A percentile compares a stretch with the other conserved stretches of the same genome.
These are phyloP conservation scores for Calonectria pseudoturangicola DNA, from an alignment of 2,329 filamentous ascomycete genomes.

Conservation along the genomic window DNA sequence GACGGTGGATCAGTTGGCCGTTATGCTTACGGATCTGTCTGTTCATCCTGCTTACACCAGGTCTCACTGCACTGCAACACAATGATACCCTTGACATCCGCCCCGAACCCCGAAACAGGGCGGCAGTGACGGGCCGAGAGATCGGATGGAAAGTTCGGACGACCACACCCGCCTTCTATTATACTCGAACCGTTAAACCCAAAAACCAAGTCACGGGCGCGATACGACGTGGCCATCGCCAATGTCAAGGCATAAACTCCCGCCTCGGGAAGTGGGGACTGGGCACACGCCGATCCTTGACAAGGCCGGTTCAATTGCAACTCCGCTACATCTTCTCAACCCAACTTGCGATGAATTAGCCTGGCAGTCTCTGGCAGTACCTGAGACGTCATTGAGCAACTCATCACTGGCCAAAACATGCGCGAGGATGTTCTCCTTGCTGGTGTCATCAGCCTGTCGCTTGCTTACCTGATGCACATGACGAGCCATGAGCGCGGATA, in stretches of 20 bases:
- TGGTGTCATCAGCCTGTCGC: constrained; percentile 16
- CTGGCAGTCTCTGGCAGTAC: not conserved
- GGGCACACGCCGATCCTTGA: constrained; percentile 30
- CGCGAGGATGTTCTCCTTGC: constrained; percentile 28
- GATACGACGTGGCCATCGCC: constrained; percentile 23
- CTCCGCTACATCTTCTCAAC: constrained; percentile 6
- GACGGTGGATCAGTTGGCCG: not conserved
- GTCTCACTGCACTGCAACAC: not conserved
- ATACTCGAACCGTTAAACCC: not conserved
- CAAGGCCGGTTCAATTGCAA: constrained; percentile 18
- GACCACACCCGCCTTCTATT: not conserved
- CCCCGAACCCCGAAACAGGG: too few relatives aligned
- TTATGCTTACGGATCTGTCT: not conserved
- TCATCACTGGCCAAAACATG: not conserved
- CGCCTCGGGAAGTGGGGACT: constrained; percentile 36
- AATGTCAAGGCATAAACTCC: constrained; percentile 23
- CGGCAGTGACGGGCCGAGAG: not conserved
- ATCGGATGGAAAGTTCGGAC: not conserved
- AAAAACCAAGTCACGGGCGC: constrained; percentile 2
- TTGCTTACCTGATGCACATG: constrained; percentile 35
- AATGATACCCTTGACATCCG: not conserved
- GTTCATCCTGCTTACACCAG: not conserved
- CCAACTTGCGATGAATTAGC: not conserved
- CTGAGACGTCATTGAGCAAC: not conserved
- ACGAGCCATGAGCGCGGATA: constrained; percentile 28